Conservation (phyloP, 306 rosid species). For the Delonix regia region DNA sequence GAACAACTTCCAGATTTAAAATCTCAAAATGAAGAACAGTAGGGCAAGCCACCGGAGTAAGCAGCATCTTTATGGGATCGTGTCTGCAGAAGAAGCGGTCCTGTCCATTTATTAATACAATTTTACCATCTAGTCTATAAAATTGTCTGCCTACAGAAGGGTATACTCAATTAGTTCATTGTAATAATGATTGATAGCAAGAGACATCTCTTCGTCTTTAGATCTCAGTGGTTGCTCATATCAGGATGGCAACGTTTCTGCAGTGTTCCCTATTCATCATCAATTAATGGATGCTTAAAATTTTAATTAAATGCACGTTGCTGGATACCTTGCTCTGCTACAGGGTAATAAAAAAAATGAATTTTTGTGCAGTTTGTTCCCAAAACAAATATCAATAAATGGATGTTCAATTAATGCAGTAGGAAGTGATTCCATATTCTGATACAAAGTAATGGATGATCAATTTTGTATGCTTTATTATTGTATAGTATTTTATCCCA, state of each 20-base stretch:
- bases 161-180: neutral
- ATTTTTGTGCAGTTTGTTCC: neutral
- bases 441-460: neutral
- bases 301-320: neutral
- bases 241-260: constrained; percentile 11
- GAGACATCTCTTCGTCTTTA: neutral
- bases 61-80: neutral
- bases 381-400: neutral
- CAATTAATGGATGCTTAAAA: neutral
- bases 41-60: neutral
- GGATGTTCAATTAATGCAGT: neutral
- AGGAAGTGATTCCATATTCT: neutral
- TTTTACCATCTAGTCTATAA: neutral
- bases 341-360: neutral
- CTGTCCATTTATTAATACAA: neutral
- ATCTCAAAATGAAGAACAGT: neutral
- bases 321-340: no score
- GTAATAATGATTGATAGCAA: neutral
- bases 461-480: neutral
- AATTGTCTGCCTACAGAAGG: neutral
- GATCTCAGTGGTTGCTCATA: constrained; percentile 5
- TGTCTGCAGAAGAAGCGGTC: neutral
- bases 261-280: neutral
- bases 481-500: neutral
- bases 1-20: neutral